Evolutionary conservation across 768 basidiomycete species (phyloP), one percentile per base, ranked within the genome.

Genomic region (Boletellus emodensis): DNA sequence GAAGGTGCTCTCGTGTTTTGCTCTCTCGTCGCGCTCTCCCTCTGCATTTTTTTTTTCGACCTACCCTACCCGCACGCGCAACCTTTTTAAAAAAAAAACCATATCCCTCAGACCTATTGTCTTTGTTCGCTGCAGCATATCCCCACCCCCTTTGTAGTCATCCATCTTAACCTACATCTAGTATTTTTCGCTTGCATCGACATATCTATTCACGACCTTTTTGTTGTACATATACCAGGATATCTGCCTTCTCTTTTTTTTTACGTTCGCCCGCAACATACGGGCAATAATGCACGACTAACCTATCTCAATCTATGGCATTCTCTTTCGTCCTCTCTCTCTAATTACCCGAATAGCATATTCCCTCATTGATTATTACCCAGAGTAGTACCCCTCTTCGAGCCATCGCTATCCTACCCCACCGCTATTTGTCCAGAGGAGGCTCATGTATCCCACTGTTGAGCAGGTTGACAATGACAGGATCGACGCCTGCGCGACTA

Each of bases 371-470:
- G 11, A 40, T 48, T 40, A 54, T 44, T 10, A 40, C 8, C 7
- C 0, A 30, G 11, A 30, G 30, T 30, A 30, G 30, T 30, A 30
- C 11, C 30, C 30, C 8, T 11, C 30, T 30, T 7, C 30, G 30
- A 30, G 30, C 30, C 9, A 30, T 30, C 30, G 30, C 30, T 30
- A 30, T 11, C 30, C 40, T 51, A 55, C 40, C 46, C 42, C n/a
- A 37, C 44, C 13, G 53, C 51, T 56, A 56, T 39, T 35, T 20
- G 6, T 73, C 66, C 17, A 75, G 71, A 1, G 71, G 71, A n/a
- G 80, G 81, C 40, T 74, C 72, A 34, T 78, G 72, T 52, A 85
- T 70, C 17, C 85, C 86, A 61, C 80, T 85, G 32, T 66, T 61
- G 15, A 87, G 65, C 76, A 89, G 75, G 41, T 71, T 56, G 51